Base-by-base conservation (phyloP, 2,329 filamentous ascomycete genomes). In the Venturia nashicola region DNA sequence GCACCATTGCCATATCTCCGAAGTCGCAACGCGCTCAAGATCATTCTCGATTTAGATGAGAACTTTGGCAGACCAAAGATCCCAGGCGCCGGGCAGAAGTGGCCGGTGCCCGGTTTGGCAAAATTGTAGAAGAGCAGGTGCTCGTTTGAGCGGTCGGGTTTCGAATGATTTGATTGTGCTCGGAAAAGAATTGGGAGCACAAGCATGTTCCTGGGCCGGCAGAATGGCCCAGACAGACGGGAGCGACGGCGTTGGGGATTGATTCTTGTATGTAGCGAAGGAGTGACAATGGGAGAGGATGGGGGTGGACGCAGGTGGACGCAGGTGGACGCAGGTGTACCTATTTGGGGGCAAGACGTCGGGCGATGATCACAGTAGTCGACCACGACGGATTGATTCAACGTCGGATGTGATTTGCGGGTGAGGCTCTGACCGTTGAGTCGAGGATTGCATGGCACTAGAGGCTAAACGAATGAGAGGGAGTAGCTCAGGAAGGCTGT, bases 21-120 rank as follows among this genome's bases (percentile, higher is more conserved):
- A 70, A 95, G 90, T 76, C 83, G 91, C 66, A 97, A 97, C 74
- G 93, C 93, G 12, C 81, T 97, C 69, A 97, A 97, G 83, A 90
- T 97, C 70, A 93, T 97, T 70, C 84, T 97, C 60, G 93, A 97
- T 75, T 80, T 97, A 66, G 93, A 97, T 73, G 87, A 94, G 77
- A 89, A 95, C 73, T 97, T 97, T 79, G 93, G 93, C 66, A 84
- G 86, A 69, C 78, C 89, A 66, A 85, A 83, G 75, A 72, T 89
- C 62, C 81, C 81, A 42, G 70, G 59, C 27, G 14, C 51, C 36
- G 51, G 32, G 27, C 34, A 57, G 51, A 57, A 36, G 32, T 57
- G 51, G 51, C 51, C 51, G 18, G 51, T 57, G 5, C 51, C 51
- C 16, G 51, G 51, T 36, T 3, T 57, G 27, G 32, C 51, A 57